These are phyloP conservation scores for Hypoxylon trugodes DNA, from an alignment of 495 filamentous ascomycete genomes.

Conservation along the genomic window DNA sequence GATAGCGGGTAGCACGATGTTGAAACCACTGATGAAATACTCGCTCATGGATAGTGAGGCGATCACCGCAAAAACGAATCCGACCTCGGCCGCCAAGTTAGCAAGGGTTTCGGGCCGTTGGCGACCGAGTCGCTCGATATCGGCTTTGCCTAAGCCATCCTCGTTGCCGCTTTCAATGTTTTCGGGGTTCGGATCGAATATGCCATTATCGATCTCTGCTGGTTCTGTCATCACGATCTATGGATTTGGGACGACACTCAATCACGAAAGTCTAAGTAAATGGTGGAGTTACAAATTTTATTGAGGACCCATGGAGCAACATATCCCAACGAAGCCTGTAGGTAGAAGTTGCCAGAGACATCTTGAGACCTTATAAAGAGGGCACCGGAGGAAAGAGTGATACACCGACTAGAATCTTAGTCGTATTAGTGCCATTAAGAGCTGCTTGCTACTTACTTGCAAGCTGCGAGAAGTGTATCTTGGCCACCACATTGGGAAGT, in stretches of 20 bases:
- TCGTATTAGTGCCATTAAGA: slow-evolving; percentile 11
- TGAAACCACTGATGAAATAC: slow-evolving; percentile 89
- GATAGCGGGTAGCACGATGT: slow-evolving; percentile 78
- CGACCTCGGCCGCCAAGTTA: slow-evolving; percentile 66
- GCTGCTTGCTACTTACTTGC: background rate
- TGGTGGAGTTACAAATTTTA: background rate
- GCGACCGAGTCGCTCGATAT: slow-evolving; percentile 74
- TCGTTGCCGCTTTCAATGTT: slow-evolving; percentile 17
- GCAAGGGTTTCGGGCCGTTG: slow-evolving; percentile 73
- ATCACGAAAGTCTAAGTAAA: background rate
- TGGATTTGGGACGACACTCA: background rate
- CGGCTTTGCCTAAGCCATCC: slow-evolving; percentile 31
- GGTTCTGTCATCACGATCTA: slow-evolving; percentile 22
- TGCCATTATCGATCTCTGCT: slow-evolving; percentile 8
- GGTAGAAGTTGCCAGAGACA: background rate
- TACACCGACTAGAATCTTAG: background rate
- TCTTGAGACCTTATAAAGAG: slow-evolving; percentile 9
- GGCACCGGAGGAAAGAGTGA: background rate
- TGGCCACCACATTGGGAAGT: slow-evolving; percentile 29
- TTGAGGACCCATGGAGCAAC: background rate
- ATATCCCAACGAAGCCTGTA: background rate
- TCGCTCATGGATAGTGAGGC: slow-evolving; percentile 80
- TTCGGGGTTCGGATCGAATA: slow-evolving; percentile 1
- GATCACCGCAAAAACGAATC: slow-evolving; percentile 76
- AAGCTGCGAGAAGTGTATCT: slow-evolving; percentile 36